Base-by-base conservation (phyloP, 768 basidiomycete species). In the Xerocomellus dryophilus region DNA sequence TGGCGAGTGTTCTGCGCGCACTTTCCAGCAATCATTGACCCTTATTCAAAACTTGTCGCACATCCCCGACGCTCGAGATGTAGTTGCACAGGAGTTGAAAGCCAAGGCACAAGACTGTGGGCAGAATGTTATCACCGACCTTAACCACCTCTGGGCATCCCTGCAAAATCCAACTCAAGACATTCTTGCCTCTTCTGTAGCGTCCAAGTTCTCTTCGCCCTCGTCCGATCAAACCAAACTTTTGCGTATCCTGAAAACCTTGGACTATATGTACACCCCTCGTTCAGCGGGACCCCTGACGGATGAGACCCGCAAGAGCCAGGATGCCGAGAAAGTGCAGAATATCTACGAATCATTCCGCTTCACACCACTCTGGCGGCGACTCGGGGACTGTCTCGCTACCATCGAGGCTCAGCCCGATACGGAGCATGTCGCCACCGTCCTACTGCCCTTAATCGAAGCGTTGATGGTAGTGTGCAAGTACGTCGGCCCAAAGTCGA, bases 391-490 rank as follows among this genome's bases (percentile, higher is more conserved):
- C 58, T 96, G 95, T 65, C 78, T 99, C 38, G 82, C 82, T 3
- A 75, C 86, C 49, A 86, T 98, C 54, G 91, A 93, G 64, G 84
- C 86, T 57, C 84, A 85, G 53, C 76, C 86, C 0, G 85, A 90
- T 57, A 83, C 85, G 40, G 90, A 91, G 53, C 90, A 97, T 66
- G 84, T 96, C 45, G 93, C 93, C 5, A 95, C 90, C 2, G 92
- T 98, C 14, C 77, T 99, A 2, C 76, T 99, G 31, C 97, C 97
- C 11, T 78, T 98, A 43, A 97, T 99, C 55, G 97, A 99, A 70
- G 83, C 95, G 2, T 75, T 99, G 56, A 98, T 99, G 96, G 94
- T 99, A 2, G 93, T 99, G 36, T 97, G 93, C 81, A 97, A 97
- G 71, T 92, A 95, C 68, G 90, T 90, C 27, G 89, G 88, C 8